Evolutionary conservation across 176 grass and related monocot genomes (phyloP), one percentile per base, ranked within the genome.

Genomic region (Tillandsia leiboldiana): DNA sequence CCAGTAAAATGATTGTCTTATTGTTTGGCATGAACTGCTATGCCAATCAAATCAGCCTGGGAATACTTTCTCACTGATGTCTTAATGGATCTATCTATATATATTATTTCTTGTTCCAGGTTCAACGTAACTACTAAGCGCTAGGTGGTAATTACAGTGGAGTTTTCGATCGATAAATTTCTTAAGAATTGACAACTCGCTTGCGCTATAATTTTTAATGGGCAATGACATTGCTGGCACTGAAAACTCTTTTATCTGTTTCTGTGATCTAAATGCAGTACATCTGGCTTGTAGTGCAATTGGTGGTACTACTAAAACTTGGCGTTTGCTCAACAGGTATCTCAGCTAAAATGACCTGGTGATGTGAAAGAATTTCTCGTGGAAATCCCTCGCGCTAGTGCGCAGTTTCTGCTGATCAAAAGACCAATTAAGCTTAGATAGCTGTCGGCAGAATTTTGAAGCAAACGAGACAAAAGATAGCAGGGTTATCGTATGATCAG

Each of bases 111-210:
- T 74, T 58, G 6, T 62, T 68, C 12, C 50, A 73, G 42, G 71
- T 75, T 83, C 58, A 64, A 24, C 24, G 24, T 24, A 24, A 24
- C 24, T 24, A 24, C 24, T 24, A 24, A 24, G 0, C 24, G 24
- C 24, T 24, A 24, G 24, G 24, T 24, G 24, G 24, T 24, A 24
- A 69, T 57, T 58, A 24, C 76, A 79, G 69, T 54, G 50, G 20
- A 76, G 50, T 68, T 51, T 27, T 80, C 67, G 11, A 53, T 80
- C 67, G 11, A 53, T 72, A 54, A 66, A 54, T 74, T 79, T 68
- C n/a, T 20, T 78, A 64, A 70, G 65, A 73, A 42, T 42, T 42
- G 33, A 42, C 33, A 1, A 42, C 33, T 42, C 33, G 7, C 56
- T 18, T 61, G 56, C 22, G n/a, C 2, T 23, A 42, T 7, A 5